These are phyloP conservation scores for Xylaria sp. DNA, from an alignment of 2,329 filamentous ascomycete species.

Conservation along the genomic window DNA sequence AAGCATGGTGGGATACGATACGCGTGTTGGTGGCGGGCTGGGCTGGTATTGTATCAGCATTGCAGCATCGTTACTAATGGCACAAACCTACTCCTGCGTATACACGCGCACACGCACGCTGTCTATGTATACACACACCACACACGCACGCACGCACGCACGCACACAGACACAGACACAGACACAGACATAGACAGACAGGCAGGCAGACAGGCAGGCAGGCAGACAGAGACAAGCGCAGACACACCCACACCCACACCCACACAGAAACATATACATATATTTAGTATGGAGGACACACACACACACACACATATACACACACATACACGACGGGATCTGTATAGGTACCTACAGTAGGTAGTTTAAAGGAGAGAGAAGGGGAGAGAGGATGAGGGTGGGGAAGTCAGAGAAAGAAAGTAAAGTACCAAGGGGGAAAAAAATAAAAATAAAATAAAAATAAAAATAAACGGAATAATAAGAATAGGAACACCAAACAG, in stretches of 20 bases:
- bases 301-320: neutral
- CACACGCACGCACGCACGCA: neutral
- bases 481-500: neutral
- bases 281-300: too few species aligned
- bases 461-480: too few species aligned
- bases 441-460: too few species aligned
- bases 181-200: neutral
- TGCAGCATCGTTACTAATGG: conserved; percentile 24
- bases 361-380: neutral
- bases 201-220: neutral
- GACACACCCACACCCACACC: neutral
- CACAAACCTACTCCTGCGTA: conserved; percentile 5
- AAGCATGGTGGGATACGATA: conserved; percentile 6
- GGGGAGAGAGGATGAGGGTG: too few species aligned
- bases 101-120: neutral
- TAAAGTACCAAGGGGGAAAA: too few species aligned
- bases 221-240: neutral
- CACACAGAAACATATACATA: neutral
- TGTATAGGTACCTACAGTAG: too few species aligned
- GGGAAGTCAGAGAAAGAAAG: too few species aligned
- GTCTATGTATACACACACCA: neutral
- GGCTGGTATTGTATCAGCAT: conserved; percentile 26
- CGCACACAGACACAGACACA: neutral
- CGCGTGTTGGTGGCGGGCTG: conserved; percentile 15
- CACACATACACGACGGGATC: neutral